Conservation (phyloP, 208 protist species). For the Trypanosoma brucei region DNA sequence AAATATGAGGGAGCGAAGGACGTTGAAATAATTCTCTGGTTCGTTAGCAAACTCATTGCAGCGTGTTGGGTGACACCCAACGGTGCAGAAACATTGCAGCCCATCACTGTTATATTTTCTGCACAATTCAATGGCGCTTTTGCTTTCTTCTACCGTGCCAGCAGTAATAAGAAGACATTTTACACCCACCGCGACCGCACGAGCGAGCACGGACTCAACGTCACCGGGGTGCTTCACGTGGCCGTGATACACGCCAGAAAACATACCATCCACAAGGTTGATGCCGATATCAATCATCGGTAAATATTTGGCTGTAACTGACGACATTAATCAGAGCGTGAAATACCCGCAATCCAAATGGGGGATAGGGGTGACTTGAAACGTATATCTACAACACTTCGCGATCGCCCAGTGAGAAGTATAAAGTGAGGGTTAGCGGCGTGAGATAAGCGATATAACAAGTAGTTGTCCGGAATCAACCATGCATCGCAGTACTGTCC, state of each 20-base stretch:
- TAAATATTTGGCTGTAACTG: conserved; percentile 12
- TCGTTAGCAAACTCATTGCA: conserved; percentile 69
- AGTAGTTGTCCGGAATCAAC: too few species aligned
- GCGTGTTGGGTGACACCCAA: conserved; percentile 88
- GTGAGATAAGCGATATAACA: too few species aligned
- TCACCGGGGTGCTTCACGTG: conserved; percentile 47
- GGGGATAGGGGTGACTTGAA: too few species aligned
- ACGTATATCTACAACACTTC: too few species aligned
- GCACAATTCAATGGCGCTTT: conserved; percentile 56
- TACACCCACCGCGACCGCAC: conserved; percentile 49
- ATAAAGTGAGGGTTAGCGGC: too few species aligned
- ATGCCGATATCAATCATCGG: conserved; percentile 82
- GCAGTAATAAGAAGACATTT: conserved; percentile 75
- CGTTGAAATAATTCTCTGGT: conserved; percentile 43
- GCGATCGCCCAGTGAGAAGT: too few species aligned
- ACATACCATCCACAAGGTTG: conserved; percentile 85
- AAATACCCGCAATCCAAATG: too few species aligned
- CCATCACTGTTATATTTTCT: conserved; percentile 29
- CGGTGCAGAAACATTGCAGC: conserved; percentile 57
- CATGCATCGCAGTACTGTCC: too few species aligned
- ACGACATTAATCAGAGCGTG: background rate
- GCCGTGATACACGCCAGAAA: conserved; percentile 62
- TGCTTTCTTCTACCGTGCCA: conserved; percentile 48
- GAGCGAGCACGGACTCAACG: conserved; percentile 50
- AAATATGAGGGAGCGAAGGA: conserved; percentile 47